phyloP scores from a whole-genome alignment of 371 early-diverging fungal species.

The Mortierella sp. region DNA sequence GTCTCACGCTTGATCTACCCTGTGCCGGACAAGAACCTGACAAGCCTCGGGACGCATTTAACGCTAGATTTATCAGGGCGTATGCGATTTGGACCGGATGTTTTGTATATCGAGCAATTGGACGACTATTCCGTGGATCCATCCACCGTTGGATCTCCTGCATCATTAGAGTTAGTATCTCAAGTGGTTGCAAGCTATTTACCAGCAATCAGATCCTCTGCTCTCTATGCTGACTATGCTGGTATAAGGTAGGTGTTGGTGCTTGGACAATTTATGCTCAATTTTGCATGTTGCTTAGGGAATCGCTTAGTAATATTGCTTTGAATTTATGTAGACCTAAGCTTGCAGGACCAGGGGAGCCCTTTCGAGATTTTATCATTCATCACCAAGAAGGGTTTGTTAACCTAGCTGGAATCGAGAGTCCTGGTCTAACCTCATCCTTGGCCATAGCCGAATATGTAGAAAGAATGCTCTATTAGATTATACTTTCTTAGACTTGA shows the following conservation, averaged over 20 bases:
- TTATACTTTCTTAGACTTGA: not conserved
- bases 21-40: constrained; percentile 80
- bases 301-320: no score
- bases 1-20: constrained; percentile 88
- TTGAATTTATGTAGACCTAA: constrained; percentile 81
- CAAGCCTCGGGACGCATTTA: constrained; percentile 84
- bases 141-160: constrained; percentile 58
- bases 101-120: constrained; percentile 67
- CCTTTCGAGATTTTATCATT: constrained; percentile 85
- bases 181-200: constrained; percentile 70
- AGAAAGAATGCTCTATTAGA: constrained; percentile 54
- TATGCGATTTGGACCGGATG: constrained; percentile 89
- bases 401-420: constrained; percentile 88
- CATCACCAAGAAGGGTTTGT: constrained; percentile 77
- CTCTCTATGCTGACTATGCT: constrained; percentile 80
- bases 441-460: constrained; percentile 88
- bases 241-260: constrained; percentile 75
- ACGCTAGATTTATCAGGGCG: constrained; percentile 85
- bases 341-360: constrained; percentile 77
- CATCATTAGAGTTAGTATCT: constrained; percentile 64
- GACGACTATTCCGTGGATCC: constrained; percentile 71
- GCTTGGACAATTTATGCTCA: not conserved
- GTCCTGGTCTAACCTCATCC: constrained; percentile 90
- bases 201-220: constrained; percentile 64
- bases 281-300: no score